These are phyloP conservation scores for Ogataea nakhonphanomensis DNA, from an alignment of 805 yeast genomes.

Conservation along the genomic window DNA sequence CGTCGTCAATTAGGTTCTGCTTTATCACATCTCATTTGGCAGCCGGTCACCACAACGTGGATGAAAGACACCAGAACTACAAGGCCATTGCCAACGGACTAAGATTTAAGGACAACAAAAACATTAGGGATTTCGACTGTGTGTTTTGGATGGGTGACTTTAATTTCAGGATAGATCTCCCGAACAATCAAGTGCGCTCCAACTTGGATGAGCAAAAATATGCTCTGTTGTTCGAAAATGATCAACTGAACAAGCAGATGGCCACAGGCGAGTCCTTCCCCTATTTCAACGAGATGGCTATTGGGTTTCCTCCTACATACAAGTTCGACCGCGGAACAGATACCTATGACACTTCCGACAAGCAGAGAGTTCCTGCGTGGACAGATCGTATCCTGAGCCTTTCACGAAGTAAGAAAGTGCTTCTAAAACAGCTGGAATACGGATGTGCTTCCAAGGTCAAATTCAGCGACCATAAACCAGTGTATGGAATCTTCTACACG, in stretches of 20 bases:
- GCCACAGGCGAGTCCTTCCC: conserved; percentile 74
- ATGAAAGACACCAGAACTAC: conserved; percentile 84
- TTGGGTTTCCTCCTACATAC: conserved; percentile 86
- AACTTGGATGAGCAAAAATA: conserved; percentile 19
- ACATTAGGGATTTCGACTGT: conserved; percentile 73
- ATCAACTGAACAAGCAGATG: conserved; percentile 79
- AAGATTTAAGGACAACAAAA: conserved; percentile 55
- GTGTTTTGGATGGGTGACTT: conserved; percentile 93
- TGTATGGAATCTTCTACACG: conserved; percentile 66
- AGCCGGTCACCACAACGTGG: conserved; percentile 80
- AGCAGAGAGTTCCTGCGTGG: conserved; percentile 95
- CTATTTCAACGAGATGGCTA: conserved; percentile 75
- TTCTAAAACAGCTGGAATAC: conserved; percentile 58
- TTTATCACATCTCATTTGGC: conserved; percentile 87
- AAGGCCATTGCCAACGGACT: conserved; percentile 72
- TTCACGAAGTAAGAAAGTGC: conserved; percentile 50
- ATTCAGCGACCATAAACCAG: conserved; percentile 91
- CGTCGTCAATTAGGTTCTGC: conserved; percentile 62
- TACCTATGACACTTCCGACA: conserved; percentile 83
- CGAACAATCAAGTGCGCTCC: conserved; percentile 65
- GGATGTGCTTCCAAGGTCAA: conserved; percentile 51
- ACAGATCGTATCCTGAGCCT: conserved; percentile 80
- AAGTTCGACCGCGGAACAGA: conserved; percentile 87
- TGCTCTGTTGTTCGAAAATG: conserved; percentile 53
- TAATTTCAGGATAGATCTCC: conserved; percentile 74